Conservation (phyloP, 768 basidiomycete genomes). For the Gloeopeniophorella convolvens region DNA sequence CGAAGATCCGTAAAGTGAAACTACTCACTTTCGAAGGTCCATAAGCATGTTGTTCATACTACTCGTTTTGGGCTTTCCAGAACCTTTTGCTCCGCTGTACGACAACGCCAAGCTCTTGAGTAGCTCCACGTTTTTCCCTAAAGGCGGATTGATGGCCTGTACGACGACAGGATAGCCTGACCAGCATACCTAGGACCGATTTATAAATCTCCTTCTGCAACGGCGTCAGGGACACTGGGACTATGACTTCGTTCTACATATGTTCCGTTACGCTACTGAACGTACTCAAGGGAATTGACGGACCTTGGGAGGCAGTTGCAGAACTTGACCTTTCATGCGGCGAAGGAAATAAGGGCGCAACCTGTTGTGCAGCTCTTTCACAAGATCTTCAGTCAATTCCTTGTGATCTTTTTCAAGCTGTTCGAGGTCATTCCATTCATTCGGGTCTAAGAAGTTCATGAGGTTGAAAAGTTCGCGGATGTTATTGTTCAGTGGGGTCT, state of each 20-base stretch:
- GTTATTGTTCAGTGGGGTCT: conserved; percentile 97
- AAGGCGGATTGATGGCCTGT: conserved; percentile 13
- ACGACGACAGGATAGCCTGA: conserved; percentile 11
- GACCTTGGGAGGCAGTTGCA: conserved; percentile 90
- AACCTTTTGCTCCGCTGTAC: conserved; percentile 26
- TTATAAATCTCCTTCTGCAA: conserved; percentile 86
- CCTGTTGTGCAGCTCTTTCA: conserved; percentile 71
- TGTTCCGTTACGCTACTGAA: background rate
- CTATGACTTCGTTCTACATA: conserved; percentile 78
- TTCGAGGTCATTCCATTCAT: conserved; percentile 70
- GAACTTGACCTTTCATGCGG: conserved; percentile 87
- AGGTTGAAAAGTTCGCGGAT: conserved; percentile 94
- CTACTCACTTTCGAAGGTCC: conserved; percentile 75
- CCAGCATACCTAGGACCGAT: conserved; percentile 63
- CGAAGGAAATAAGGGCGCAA: conserved; percentile 90
- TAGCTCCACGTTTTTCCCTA: conserved; percentile 67
- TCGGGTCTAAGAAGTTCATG: conserved; percentile 89
- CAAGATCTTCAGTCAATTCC: conserved; percentile 70
- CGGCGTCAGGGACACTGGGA: conserved; percentile 82
- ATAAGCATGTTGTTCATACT: conserved; percentile 74
- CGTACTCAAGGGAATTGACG: conserved; percentile 2
- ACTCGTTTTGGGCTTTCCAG: conserved; percentile 40
- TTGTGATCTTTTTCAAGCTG: conserved; percentile 67
- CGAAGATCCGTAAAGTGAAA: background rate
- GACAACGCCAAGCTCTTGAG: conserved; percentile 52